phyloP scores from a whole-genome alignment of 306 rosid genomes.

The Fragaria ananassa region DNA sequence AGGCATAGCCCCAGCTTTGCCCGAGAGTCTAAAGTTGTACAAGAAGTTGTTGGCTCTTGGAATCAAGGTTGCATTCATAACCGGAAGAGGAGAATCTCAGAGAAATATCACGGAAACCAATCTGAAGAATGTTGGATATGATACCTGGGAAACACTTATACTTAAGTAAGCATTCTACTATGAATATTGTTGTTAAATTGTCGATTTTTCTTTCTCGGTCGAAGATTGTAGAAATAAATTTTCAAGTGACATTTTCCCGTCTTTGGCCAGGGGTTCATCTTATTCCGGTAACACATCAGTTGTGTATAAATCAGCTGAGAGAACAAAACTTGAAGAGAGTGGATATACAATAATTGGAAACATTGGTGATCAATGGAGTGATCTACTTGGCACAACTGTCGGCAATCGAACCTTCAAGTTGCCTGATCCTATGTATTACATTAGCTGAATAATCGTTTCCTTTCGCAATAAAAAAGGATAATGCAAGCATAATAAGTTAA shows the following conservation, averaged over 20 bases:
- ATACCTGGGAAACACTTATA: constrained; percentile 42
- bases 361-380: constrained; percentile 72
- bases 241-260: not conserved
- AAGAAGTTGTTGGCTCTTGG: constrained; percentile 30
- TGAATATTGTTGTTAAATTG: not conserved
- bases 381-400: constrained; percentile 34
- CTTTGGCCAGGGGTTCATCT: constrained; percentile 28
- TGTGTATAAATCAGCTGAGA: constrained; percentile 48
- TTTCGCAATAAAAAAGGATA: too few relatives aligned
- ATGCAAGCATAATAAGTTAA: too few relatives aligned
- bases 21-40: constrained; percentile 47
- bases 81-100: constrained; percentile 35
- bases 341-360: constrained; percentile 60
- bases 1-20: constrained; percentile 47
- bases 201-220: too few relatives aligned
- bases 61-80: constrained; percentile 44
- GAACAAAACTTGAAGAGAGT: constrained; percentile 32
- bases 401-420: constrained; percentile 62
- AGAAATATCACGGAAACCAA: constrained; percentile 16
- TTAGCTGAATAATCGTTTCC: constrained; percentile 22
- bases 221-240: not conserved
- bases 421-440: constrained; percentile 61
- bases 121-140: constrained; percentile 37
- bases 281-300: constrained; percentile 26
- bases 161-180: constrained; percentile 31